Evolutionary conservation across 2,329 filamentous ascomycete species (phyloP).

Genomic region (Fusarium papillatum): DNA sequence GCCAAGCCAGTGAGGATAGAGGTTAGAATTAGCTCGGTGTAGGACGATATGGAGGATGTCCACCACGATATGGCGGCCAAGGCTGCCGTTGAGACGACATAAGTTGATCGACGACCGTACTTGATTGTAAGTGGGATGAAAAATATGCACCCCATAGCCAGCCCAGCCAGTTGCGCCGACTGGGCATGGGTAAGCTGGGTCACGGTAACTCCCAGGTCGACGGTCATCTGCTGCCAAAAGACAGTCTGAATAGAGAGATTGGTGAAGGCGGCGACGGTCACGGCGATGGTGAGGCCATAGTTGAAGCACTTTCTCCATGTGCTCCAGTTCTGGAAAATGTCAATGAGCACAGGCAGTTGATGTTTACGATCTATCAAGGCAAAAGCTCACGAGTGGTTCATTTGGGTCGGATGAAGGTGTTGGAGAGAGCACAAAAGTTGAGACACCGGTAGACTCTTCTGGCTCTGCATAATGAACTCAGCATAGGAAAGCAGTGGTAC

Average conservation of each 20-base stretch:
- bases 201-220: constrained; percentile 44
- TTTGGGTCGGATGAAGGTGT: constrained; percentile 46
- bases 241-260: constrained; percentile 42
- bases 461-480: neutral
- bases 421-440: constrained; percentile 33
- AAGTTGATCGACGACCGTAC: constrained; percentile 50
- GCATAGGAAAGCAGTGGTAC: neutral
- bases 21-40: constrained; percentile 41
- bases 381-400: constrained; percentile 46
- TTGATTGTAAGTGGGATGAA: constrained; percentile 52
- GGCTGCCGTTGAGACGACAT: constrained; percentile 41
- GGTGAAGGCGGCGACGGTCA: constrained; percentile 47
- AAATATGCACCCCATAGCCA: constrained; percentile 50
- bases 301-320: constrained; percentile 48
- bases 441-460: constrained; percentile 32
- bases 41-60: constrained; percentile 36
- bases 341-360: neutral
- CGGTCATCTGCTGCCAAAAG: constrained; percentile 51
- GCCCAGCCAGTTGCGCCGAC: constrained; percentile 47
- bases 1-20: constrained; percentile 49
- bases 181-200: constrained; percentile 43
- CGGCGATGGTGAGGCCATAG: constrained; percentile 42
- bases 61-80: constrained; percentile 43
- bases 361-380: accelerated
- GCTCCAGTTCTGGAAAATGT: constrained; percentile 45